Percentiles rank a stretch among this genome's conserved stretches.
phyloP scores from a whole-genome alignment of 164 flowering plant genomes.

The Vitis cinerea region DNA sequence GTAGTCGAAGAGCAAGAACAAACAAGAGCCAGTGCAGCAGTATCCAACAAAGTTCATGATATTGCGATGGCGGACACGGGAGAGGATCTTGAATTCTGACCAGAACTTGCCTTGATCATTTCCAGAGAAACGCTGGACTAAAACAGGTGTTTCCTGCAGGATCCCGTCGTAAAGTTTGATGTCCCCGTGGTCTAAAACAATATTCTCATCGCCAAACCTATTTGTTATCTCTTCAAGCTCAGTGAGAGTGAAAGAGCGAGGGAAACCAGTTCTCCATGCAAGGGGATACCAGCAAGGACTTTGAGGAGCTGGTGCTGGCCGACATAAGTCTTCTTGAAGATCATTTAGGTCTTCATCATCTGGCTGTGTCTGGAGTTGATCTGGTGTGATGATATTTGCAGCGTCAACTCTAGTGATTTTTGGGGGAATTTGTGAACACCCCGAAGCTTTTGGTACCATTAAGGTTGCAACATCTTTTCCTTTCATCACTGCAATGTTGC shows the following conservation, averaged over 20 bases:
- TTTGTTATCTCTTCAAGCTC: slow-evolving; percentile 41
- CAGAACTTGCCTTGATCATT: slow-evolving; percentile 24
- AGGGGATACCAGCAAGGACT: slow-evolving; percentile 36
- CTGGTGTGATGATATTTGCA: too few relatives aligned
- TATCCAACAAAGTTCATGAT: slow-evolving; percentile 49
- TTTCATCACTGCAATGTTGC: slow-evolving; percentile 49
- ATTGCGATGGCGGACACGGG: slow-evolving; percentile 38
- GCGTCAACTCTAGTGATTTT: background rate
- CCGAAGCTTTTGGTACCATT: slow-evolving; percentile 22
- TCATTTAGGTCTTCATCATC: background rate
- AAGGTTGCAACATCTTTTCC: slow-evolving; percentile 41
- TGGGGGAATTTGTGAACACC: background rate
- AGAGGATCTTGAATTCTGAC: slow-evolving; percentile 34
- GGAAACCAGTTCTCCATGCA: slow-evolving; percentile 38
- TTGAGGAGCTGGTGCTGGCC: slow-evolving; percentile 8
- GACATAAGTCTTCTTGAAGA: background rate
- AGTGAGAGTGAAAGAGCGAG: slow-evolving; percentile 19
- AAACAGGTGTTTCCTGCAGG: slow-evolving; percentile 27
- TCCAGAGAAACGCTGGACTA: slow-evolving; percentile 27
- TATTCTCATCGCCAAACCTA: slow-evolving; percentile 19
- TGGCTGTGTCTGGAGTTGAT: background rate
- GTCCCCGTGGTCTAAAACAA: slow-evolving; percentile 13
- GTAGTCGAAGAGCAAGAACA: slow-evolving; percentile 27
- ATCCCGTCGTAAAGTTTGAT: slow-evolving; percentile 29
- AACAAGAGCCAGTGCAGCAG: slow-evolving; percentile 30